Evolutionary conservation across 202 grass and related monocot species (phyloP).

Genomic region (Panicum hallii): DNA sequence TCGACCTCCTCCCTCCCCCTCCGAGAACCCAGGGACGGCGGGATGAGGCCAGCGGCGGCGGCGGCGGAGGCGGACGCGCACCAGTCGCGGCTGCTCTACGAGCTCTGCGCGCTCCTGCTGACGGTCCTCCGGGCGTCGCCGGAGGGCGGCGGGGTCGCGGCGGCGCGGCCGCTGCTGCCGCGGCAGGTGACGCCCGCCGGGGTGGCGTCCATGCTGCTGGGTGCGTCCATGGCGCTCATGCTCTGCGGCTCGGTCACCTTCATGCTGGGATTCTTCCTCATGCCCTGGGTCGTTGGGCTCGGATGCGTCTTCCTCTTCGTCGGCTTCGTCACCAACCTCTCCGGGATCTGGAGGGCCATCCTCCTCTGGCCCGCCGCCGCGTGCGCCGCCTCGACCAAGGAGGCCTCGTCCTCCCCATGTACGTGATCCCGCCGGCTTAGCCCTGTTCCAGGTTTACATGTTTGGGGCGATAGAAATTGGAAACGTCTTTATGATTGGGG

Average conservation of each 20-base stretch:
- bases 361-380: conserved; percentile 54
- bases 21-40: conserved; percentile 3
- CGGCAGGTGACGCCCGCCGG: conserved; percentile 65
- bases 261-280: conserved; percentile 91
- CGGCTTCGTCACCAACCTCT: conserved; percentile 74
- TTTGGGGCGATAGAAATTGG: not conserved
- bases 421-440: conserved; percentile 37
- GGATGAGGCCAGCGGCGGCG: conserved; percentile 23
- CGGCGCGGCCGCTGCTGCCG: conserved; percentile 26
- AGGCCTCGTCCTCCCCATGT: conserved; percentile 41
- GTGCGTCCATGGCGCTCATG: conserved; percentile 83
- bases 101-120: conserved; percentile 68
- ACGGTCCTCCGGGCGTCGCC: conserved; percentile 53
- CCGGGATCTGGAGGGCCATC: conserved; percentile 67
- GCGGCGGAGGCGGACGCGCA: conserved; percentile 44
- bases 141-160: conserved; percentile 11
- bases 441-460: conserved; percentile 8
- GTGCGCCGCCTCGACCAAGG: conserved; percentile 38
- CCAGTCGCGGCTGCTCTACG: conserved; percentile 68
- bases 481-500: not conserved
- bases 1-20: not conserved
- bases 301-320: conserved; percentile 76
- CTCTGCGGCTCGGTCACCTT: conserved; percentile 87
- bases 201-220: conserved; percentile 72
- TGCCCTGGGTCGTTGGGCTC: conserved; percentile 87